These are phyloP conservation scores for Aspergillus arachidicola DNA, from an alignment of 2,329 filamentous ascomycete genomes.

Conservation along the genomic window DNA sequence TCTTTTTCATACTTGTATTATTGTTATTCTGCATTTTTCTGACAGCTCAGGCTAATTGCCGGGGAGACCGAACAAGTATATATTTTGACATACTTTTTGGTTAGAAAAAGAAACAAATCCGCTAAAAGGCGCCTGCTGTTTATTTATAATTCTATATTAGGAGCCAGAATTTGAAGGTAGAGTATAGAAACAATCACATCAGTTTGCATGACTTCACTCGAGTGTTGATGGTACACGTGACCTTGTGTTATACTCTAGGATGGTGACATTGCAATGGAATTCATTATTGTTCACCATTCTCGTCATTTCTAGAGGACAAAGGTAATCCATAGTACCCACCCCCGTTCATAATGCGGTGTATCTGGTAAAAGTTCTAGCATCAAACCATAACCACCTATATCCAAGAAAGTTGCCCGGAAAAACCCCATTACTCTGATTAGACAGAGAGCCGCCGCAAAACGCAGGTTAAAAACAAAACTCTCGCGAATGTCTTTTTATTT, in stretches of 20 bases:
- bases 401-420: neutral
- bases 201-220: neutral
- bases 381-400: neutral
- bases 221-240: neutral
- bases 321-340: neutral
- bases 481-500: conserved; percentile 40
- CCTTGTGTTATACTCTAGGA: neutral
- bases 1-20: too few relatives aligned
- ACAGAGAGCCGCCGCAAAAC: neutral
- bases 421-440: neutral
- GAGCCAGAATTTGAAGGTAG: neutral
- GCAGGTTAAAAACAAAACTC: conserved; percentile 4
- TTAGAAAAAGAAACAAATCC: too few relatives aligned
- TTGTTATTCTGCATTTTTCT: too few relatives aligned
- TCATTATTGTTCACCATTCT: neutral
- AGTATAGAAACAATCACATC: neutral
- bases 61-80: neutral
- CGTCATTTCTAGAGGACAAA: neutral
- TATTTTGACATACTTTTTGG: neutral
- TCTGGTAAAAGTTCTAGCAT: neutral
- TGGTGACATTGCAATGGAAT: neutral
- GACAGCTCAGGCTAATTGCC: too few relatives aligned
- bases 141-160: too few relatives aligned
- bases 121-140: too few relatives aligned
- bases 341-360: neutral